Conservation (phyloP, 352 stramenopile species). For the Globisporangium spinosum region DNA sequence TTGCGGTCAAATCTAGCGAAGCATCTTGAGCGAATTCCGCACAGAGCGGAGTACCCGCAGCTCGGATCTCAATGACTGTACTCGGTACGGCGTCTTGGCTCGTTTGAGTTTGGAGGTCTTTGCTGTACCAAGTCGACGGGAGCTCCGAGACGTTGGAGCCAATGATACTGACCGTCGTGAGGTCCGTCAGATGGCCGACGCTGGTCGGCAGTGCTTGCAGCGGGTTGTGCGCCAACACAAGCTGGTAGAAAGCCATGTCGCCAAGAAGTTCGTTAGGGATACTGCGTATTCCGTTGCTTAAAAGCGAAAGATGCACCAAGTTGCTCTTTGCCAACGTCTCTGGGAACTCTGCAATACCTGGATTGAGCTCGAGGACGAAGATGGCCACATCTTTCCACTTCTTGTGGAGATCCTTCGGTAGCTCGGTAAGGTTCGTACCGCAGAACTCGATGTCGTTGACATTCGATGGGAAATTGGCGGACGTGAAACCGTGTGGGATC, state of each 20-base stretch:
- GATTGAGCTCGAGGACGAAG: slow-evolving; percentile 10
- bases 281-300: slow-evolving; percentile 6
- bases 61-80: neutral
- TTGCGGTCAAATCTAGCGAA: neutral
- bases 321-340: slow-evolving; percentile 1
- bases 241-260: neutral
- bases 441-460: slow-evolving; percentile 14
- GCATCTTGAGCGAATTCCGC: neutral
- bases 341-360: slow-evolving; percentile 5
- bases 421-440: slow-evolving; percentile 9
- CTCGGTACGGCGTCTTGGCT: neutral
- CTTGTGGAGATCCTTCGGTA: slow-evolving; percentile 7
- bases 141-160: slow-evolving; percentile 7
- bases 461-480: neutral
- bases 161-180: slow-evolving; percentile 7
- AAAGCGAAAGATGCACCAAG: slow-evolving; percentile 10
- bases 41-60: slow-evolving; percentile 8
- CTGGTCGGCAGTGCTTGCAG: slow-evolving; percentile 5
- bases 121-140: neutral
- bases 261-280: slow-evolving; percentile 1
- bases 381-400: slow-evolving; percentile 4
- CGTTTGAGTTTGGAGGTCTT: neutral
- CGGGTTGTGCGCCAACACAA: slow-evolving; percentile 10
- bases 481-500: slow-evolving; percentile 11
- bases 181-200: neutral